Evolutionary conservation across 1,284 basidiomycete species (phyloP).

Genomic region (Rhodotorula glutinis): DNA sequence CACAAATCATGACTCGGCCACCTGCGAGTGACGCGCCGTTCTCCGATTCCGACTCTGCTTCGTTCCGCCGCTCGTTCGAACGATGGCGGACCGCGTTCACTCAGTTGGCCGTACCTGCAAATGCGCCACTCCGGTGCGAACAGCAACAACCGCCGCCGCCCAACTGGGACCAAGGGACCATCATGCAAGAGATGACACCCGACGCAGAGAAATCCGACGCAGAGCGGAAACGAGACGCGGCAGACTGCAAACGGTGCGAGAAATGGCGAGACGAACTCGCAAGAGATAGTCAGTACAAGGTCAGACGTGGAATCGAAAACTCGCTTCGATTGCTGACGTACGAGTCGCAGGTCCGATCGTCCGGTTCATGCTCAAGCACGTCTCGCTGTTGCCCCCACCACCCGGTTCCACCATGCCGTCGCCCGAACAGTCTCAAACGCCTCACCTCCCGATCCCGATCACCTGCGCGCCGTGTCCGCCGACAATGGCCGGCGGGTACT

Average conservation of each 20-base stretch:
- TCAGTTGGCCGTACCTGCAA: constrained; percentile 5
- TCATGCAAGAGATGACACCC: constrained; percentile 14
- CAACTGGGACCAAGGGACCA: constrained; percentile 29
- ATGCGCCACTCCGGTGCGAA: constrained; percentile 17
- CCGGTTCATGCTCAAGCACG: constrained; percentile 82
- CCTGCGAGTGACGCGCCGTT: constrained; percentile 1
- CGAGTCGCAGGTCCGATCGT: constrained; percentile 82
- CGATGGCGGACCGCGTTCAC: constrained; percentile 24
- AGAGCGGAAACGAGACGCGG: constrained; percentile 17
- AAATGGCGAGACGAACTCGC: constrained; percentile 53
- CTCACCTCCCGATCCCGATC: constrained; percentile 58
- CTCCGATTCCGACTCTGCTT: constrained; percentile 2
- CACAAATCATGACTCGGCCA: background rate
- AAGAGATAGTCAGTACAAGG: constrained; percentile 50
- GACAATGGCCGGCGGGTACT: constrained; percentile 75
- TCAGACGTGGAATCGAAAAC: no score
- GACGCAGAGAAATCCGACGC: background rate
- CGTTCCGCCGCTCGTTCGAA: constrained; percentile 33
- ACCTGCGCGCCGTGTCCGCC: constrained; percentile 76
- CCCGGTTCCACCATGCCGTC: constrained; percentile 35
- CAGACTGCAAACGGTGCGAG: constrained; percentile 53
- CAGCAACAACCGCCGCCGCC: background rate
- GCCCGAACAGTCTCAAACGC: constrained; percentile 54
- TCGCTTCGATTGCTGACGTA: no score
- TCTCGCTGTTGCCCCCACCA: constrained; percentile 64